Evolutionary conservation across 2,329 filamentous ascomycete genomes (phyloP), one percentile per base, ranked within the genome.

Genomic region (Fusarium nematophilum): DNA sequence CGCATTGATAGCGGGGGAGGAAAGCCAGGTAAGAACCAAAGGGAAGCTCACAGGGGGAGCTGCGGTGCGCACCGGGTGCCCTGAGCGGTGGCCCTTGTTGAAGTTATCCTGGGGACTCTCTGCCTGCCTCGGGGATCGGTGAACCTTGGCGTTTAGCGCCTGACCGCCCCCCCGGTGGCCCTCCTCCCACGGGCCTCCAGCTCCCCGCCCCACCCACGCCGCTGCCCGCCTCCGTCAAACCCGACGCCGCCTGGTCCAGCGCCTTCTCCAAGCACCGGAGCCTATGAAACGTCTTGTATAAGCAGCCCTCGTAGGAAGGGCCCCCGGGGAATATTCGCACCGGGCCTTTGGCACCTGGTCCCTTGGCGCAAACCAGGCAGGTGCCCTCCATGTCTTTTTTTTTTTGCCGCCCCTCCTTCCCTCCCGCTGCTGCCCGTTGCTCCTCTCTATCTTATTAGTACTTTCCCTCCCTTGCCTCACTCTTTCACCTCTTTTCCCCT

Each of bases 401-500:
- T 23, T 31, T 48, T 27, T 46, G 39, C 38, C 50, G 36, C 58
- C 58, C 40, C 57, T 58, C 55, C 55, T 50, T 51, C 36, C 45
- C 42, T 30, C 15, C 42, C 26, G 37, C 29, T 37, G n/a, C 38
- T 30, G 18, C 48, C 39, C 37, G 46, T 43, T 40, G 27, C 27
- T n/a, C 37, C 26, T 44, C 10, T 30, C 10, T 46, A 29, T 42
- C 37, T 64, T 64, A 43, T 43, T 61, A 49, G 48, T 50, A 48
- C 46, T 42, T 56, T 63, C 46, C 46, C 59, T 63, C 59, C 59
- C 55, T 57, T 51, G 50, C 37, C 50, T 43, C 34, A 52, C 25
- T 13, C 26, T 43, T 7, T 39, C 47, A 27, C 46, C 33, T 33
- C 42, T 49, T 27, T 43, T 47, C 25, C 33, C 29, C 27, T n/a